Evolutionary conservation across 208 protist species (phyloP), one percentile per base, ranked within the genome.

Genomic region (Novymonas esmeraldas): DNA sequence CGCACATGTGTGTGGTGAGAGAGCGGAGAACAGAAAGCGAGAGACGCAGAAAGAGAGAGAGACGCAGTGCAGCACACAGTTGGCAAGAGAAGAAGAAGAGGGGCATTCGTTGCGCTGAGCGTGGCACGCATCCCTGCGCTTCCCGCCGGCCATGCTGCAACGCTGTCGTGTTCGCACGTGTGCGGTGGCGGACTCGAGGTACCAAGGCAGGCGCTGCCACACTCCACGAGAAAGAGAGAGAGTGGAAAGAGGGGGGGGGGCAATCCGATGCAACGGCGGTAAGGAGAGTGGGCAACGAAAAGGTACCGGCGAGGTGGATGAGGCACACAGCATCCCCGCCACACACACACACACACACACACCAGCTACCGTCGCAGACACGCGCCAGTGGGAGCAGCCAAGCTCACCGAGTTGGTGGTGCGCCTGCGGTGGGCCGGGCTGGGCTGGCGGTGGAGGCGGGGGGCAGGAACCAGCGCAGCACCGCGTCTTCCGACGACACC

Each of bases 381-480:
- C n/a, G n/a, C n/a, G n/a, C n/a, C n/a, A n/a, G n/a, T n/a, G n/a
- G n/a, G n/a, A n/a, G n/a, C n/a, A n/a, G n/a, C n/a, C n/a, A n/a
- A n/a, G n/a, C n/a, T n/a, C n/a, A n/a, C n/a, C n/a, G n/a, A n/a
- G n/a, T n/a, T n/a, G n/a, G n/a, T n/a, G n/a, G n/a, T n/a, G n/a
- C n/a, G n/a, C n/a, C 29, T 24, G 45, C 22, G 1, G 59, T 18
- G 14, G 33, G 51, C 22, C 36, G 59, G 33, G 50, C 14, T 33
- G 56, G n/a, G 20, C 29, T 10, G n/a, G 46, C 22, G n/a, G n/a
- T 6, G 39, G 52, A 14, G 33, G 6, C 42, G 39, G 41, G 54
- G 0, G 74, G 58, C 39, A 94, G 84, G 68, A 94, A 96, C 86
- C 87, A 96, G 54, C 52, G 59, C 41, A 95, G 55, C 44, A 92